Conservation (phyloP, 2,329 filamentous ascomycete genomes). For the Penicillium sp. region DNA sequence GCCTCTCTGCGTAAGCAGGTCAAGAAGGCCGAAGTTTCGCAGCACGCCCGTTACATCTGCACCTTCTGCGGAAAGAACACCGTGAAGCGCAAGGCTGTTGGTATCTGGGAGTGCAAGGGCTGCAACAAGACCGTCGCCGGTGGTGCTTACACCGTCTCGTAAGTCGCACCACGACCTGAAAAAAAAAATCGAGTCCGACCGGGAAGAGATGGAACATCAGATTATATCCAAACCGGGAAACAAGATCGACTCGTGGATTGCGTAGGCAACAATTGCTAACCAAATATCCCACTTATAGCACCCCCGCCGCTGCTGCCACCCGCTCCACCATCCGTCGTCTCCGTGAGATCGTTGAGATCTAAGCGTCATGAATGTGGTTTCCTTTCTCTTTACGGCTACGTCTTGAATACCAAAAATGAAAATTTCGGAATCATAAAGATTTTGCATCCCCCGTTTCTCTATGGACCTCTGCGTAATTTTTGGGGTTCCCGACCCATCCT, state of each 20-base stretch:
- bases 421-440: constrained; percentile 37
- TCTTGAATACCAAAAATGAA: constrained; percentile 45
- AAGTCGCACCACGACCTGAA: constrained; percentile 56
- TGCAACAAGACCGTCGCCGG: constrained; percentile 94
- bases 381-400: constrained; percentile 40
- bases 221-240: background rate
- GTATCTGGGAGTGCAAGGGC: constrained; percentile 95
- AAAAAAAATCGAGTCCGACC: background rate
- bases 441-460: constrained; percentile 27
- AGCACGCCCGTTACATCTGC: constrained; percentile 97
- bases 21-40: constrained; percentile 99
- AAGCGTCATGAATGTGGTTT: constrained; percentile 43
- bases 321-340: constrained; percentile 95
- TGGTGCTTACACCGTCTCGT: constrained; percentile 96
- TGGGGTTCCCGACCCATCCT: background rate
- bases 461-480: background rate
- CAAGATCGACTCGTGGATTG: background rate
- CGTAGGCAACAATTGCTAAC: constrained; percentile 6
- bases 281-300: constrained; percentile 57
- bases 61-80: constrained; percentile 98
- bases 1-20: constrained; percentile 98
- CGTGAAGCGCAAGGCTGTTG: constrained; percentile 86
- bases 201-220: background rate
- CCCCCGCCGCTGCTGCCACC: constrained; percentile 89
- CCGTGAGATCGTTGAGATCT: constrained; percentile 94